phyloP scores from a whole-genome alignment of 495 filamentous ascomycete species.

The Glonium stellatum region DNA sequence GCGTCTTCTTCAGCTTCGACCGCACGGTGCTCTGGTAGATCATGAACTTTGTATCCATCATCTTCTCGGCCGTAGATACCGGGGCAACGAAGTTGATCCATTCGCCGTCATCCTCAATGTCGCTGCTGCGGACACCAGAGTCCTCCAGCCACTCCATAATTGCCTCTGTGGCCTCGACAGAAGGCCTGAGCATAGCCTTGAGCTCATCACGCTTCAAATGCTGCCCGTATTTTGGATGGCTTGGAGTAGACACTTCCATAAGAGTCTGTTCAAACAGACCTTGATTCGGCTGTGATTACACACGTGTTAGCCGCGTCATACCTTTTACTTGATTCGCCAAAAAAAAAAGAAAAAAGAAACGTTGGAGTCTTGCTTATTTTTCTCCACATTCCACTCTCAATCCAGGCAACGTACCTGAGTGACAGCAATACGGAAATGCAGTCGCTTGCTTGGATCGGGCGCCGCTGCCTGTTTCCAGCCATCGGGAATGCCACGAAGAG shows the following conservation, averaged over 20 bases:
- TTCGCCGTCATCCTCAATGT: slow-evolving; percentile 31
- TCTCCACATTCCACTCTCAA: background rate
- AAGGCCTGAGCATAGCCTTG: slow-evolving; percentile 30
- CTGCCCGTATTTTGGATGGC: slow-evolving; percentile 53
- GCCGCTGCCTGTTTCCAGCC: slow-evolving; percentile 31
- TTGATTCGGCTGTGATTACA: slow-evolving; percentile 42
- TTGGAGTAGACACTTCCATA: slow-evolving; percentile 56
- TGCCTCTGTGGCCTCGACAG: slow-evolving; percentile 18
- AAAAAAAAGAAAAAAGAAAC: too few species aligned
- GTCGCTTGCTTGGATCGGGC: slow-evolving; percentile 18
- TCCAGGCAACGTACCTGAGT: slow-evolving; percentile 19
- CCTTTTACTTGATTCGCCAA: background rate
- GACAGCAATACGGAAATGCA: slow-evolving; percentile 36
- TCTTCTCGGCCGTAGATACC: slow-evolving; percentile 30
- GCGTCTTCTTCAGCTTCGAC: slow-evolving; percentile 30
- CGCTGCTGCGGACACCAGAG: slow-evolving; percentile 22
- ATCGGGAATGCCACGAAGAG: slow-evolving; percentile 25
- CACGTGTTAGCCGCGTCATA: background rate
- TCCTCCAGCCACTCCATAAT: slow-evolving; percentile 30
- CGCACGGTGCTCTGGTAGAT: slow-evolving; percentile 28
- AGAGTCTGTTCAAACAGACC: slow-evolving; percentile 53
- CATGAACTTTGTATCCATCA: slow-evolving; percentile 34
- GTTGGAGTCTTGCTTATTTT: too few species aligned
- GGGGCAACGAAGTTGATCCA: slow-evolving; percentile 35
- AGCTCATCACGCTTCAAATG: slow-evolving; percentile 53